Percentiles rank a stretch among this genome's conserved stretches.
These are phyloP conservation scores for Xylaria arbuscula DNA, from an alignment of 2,329 filamentous ascomycete genomes.

Conservation along the genomic window DNA sequence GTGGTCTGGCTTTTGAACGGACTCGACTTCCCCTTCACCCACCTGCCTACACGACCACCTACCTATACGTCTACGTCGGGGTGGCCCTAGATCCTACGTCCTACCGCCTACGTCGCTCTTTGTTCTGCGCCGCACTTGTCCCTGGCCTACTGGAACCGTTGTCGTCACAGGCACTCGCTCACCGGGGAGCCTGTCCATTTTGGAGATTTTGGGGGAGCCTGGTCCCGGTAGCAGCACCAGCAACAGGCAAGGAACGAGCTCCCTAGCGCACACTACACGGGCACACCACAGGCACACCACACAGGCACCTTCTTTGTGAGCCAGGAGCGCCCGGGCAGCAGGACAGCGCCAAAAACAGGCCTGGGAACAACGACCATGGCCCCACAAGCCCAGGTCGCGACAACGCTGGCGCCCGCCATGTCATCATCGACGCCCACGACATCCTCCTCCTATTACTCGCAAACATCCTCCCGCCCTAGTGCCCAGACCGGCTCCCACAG, in stretches of 20 bases:
- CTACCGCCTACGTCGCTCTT: conserved; percentile 6
- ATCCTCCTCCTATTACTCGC: conserved; percentile 14
- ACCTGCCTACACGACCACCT: not conserved
- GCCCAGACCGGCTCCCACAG: conserved; percentile 22
- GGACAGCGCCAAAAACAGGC: not conserved
- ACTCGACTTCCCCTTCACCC: not conserved
- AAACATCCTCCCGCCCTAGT: conserved; percentile 10
- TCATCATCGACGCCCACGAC: conserved; percentile 31
- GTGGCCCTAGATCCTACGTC: not conserved
- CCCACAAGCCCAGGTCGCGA: conserved; percentile 25
- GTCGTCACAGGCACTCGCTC: conserved; percentile 15
- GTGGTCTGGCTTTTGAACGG: not conserved
- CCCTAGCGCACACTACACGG: not conserved
- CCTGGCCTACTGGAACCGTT: conserved; percentile 19
- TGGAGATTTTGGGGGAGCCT: conserved; percentile 1
- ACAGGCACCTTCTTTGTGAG: not conserved
- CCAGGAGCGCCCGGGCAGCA: not conserved
- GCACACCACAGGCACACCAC: not conserved
- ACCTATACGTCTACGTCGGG: not conserved
- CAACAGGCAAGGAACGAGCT: conserved; percentile 8
- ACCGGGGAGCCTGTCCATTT: not conserved
- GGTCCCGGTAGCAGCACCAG: conserved; percentile 1
- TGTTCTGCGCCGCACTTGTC: conserved; percentile 12
- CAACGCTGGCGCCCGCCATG: conserved; percentile 32
- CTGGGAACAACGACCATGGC: conserved; percentile 25